These are phyloP conservation scores for Chalciporus chontae DNA, from an alignment of 768 basidiomycete species.

Conservation along the genomic window DNA sequence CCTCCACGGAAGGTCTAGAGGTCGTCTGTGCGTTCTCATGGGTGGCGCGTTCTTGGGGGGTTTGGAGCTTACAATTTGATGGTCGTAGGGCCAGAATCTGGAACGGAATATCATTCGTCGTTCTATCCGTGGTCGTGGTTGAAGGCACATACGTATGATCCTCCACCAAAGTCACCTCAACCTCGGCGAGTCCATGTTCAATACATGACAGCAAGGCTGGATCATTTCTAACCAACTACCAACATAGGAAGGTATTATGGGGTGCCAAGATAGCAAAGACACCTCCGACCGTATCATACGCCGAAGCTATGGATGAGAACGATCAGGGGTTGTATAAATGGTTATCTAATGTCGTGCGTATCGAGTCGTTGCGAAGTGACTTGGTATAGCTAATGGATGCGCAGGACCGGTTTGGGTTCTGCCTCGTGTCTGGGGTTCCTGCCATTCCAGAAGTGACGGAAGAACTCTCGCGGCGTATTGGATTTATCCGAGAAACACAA, in stretches of 20 bases:
- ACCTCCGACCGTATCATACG: slow-evolving; percentile 71
- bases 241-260: slow-evolving; percentile 69
- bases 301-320: slow-evolving; percentile 65
- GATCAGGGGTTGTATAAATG: slow-evolving; percentile 74
- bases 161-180: slow-evolving; percentile 36
- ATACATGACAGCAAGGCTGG: background rate
- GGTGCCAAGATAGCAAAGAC: slow-evolving; percentile 68
- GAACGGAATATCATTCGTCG: slow-evolving; percentile 63
- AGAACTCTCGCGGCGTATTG: slow-evolving; percentile 67
- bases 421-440: slow-evolving; percentile 80
- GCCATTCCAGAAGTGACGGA: slow-evolving; percentile 82
- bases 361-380: background rate
- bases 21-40: slow-evolving; percentile 59
- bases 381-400: background rate
- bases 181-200: slow-evolving; percentile 38
- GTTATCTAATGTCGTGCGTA: slow-evolving; percentile 73
- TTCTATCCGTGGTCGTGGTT: slow-evolving; percentile 89
- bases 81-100: slow-evolving; percentile 20
- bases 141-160: slow-evolving; percentile 74
- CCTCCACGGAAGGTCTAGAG: slow-evolving; percentile 60
- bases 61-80: background rate
- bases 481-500: slow-evolving; percentile 86
- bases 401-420: slow-evolving; percentile 87
- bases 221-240: background rate
- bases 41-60: background rate